Conservation (phyloP, 352 stramenopile genomes). For the Blastocystis hominis region DNA sequence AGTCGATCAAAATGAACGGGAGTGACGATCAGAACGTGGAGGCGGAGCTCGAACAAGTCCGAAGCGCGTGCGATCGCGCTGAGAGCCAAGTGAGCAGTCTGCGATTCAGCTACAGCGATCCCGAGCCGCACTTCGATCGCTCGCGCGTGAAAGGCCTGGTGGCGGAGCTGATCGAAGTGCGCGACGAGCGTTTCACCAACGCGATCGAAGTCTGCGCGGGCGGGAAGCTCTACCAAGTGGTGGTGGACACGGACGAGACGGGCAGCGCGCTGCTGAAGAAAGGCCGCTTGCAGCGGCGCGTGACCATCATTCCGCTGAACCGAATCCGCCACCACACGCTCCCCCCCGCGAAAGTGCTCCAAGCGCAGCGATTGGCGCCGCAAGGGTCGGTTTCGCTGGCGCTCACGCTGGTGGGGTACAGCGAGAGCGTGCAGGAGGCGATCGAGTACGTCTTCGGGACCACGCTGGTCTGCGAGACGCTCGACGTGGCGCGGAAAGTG, state of each 20-base stretch:
- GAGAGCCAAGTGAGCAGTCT: neutral
- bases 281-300: conserved; percentile 82
- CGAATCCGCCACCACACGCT: conserved; percentile 78
- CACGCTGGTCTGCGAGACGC: conserved; percentile 77
- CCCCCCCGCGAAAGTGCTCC: neutral
- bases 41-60: neutral
- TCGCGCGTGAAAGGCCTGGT: conserved; percentile 90
- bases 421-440: conserved; percentile 80
- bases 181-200: conserved; percentile 80
- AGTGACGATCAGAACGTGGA: neutral
- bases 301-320: conserved; percentile 97
- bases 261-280: conserved; percentile 93
- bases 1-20: neutral
- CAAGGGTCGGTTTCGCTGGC: neutral
- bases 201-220: conserved; percentile 92
- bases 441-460: conserved; percentile 97
- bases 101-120: conserved; percentile 82
- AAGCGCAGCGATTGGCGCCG: neutral
- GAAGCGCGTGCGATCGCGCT: neutral
- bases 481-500: conserved; percentile 64
- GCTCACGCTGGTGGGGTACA: conserved; percentile 62
- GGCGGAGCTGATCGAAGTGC: conserved; percentile 85
- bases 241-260: conserved; percentile 94
- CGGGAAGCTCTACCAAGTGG: conserved; percentile 93
- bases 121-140: conserved; percentile 82